Evolutionary conservation across 345 rosid genomes (phyloP).

Genomic region (Microthlaspi erraticum): DNA sequence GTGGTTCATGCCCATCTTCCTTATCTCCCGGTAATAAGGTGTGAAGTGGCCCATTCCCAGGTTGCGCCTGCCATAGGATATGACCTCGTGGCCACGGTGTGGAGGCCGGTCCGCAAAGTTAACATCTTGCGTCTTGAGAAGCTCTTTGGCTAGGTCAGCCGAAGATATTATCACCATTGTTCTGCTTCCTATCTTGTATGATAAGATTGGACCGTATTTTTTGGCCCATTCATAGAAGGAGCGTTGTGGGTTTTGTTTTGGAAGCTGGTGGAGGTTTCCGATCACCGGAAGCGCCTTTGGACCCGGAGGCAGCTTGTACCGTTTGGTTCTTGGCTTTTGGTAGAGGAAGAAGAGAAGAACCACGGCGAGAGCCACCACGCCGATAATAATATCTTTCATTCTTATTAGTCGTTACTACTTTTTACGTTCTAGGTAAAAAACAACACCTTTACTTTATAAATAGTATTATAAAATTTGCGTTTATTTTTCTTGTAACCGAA

Average conservation of each 20-base stretch:
- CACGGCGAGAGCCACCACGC: constrained; percentile 28
- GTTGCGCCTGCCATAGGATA: constrained; percentile 47
- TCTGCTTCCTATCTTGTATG: constrained; percentile 45
- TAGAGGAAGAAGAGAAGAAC: constrained; percentile 37
- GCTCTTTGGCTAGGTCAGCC: constrained; percentile 46
- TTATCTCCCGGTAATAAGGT: constrained; percentile 44
- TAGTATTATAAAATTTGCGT: neutral
- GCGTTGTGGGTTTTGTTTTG: constrained; percentile 36
- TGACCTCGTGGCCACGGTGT: constrained; percentile 37
- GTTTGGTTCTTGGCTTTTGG: constrained; percentile 27
- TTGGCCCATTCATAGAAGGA: constrained; percentile 50
- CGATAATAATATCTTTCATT: constrained; percentile 38
- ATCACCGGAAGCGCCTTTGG: constrained; percentile 55
- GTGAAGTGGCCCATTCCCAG: constrained; percentile 41
- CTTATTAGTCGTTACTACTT: constrained; percentile 8
- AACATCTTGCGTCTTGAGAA: constrained; percentile 48
- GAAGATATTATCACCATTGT: constrained; percentile 52
- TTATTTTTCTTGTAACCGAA: neutral
- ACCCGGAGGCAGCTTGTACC: constrained; percentile 50
- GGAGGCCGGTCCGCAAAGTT: constrained; percentile 43
- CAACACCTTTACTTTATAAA: neutral
- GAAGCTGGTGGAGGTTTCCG: constrained; percentile 60
- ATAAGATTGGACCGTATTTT: constrained; percentile 54
- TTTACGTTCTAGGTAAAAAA: neutral
- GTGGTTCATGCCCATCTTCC: constrained; percentile 45